Evolutionary conservation across 768 basidiomycete species (phyloP).

Genomic region (Cyclocybe cylindracea): DNA sequence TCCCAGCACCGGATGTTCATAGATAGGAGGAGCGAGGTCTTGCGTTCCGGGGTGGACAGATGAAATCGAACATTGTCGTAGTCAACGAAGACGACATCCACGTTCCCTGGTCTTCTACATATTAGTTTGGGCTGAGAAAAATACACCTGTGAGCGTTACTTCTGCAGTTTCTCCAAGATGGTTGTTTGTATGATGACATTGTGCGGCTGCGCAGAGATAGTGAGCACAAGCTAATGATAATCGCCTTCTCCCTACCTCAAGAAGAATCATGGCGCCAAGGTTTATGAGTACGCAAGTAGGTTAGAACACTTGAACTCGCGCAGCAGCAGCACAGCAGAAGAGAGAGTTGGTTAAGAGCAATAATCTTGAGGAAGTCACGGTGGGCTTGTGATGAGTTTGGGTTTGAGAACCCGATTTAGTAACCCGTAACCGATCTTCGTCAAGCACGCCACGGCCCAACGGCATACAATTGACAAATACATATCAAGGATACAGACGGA

Average conservation of each 20-base stretch:
- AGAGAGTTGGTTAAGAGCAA: no score
- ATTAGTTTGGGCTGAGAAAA: constrained; percentile 9
- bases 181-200: constrained; percentile 94
- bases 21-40: constrained; percentile 81
- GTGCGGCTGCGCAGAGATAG: constrained; percentile 58
- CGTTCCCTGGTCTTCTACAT: constrained; percentile 70
- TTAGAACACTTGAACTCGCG: background rate
- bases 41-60: constrained; percentile 83
- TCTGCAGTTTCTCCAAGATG: constrained; percentile 80
- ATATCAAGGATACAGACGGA: no score
- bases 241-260: constrained; percentile 58
- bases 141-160: constrained; percentile 46
- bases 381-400: no score
- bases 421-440: no score
- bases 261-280: constrained; percentile 65
- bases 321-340: no score
- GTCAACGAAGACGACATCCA: constrained; percentile 97
- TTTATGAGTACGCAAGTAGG: background rate
- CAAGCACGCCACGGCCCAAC: no score
- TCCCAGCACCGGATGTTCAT: constrained; percentile 99
- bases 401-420: no score
- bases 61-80: constrained; percentile 97
- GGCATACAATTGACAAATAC: no score
- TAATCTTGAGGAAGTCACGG: no score
- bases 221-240: background rate